Evolutionary conservation across 2,329 filamentous ascomycete genomes (phyloP), one percentile per base, ranked within the genome.

Genomic region (Graphilbum sp.): DNA sequence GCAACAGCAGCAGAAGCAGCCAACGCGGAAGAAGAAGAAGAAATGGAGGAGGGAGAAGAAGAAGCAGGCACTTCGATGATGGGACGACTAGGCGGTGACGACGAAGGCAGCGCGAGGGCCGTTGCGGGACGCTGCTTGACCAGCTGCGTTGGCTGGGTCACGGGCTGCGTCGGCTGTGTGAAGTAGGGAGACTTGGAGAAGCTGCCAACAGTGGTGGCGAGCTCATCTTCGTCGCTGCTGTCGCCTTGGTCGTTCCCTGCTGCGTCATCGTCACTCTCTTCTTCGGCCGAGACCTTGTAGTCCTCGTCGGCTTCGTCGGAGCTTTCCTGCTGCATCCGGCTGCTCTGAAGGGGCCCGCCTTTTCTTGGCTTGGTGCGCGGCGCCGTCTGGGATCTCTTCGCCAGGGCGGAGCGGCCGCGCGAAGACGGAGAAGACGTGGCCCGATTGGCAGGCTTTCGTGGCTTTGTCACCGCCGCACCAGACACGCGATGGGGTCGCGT

Each of bases 21-120:
- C n/a, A n/a, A n/a, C n/a, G n/a, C n/a, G n/a, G n/a, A n/a, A n/a
- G n/a, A n/a, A n/a, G n/a, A n/a, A n/a, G n/a, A n/a, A n/a, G n/a
- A n/a, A n/a, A n/a, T n/a, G n/a, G n/a, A n/a, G n/a, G 11, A 29
- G 27, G 13, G 27, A 12, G 27, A 12, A 12, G 88, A 95, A 3
- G 87, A 95, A n/a, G 84, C 83, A 23, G 79, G 77, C 3, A 95
- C 87, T 55, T 94, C 87, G 40, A 95, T 53, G 16, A 62, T 49
- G 25, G 62, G 60, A 20, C 56, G 48, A 9, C 62, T 61, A 5
- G 39, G 33, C 11, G 45, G 37, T 0, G 68, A 67, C 8, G 66
- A 63, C 19, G 58, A 58, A 33, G 54, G 29, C 32, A 57, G 38
- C n/a, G 39, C 6, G 17, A 18, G 33, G 16, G 52, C 53, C 1